These are phyloP conservation scores for Pestalotiopsis sp. DNA, from an alignment of 2,329 filamentous ascomycete genomes.

Conservation along the genomic window DNA sequence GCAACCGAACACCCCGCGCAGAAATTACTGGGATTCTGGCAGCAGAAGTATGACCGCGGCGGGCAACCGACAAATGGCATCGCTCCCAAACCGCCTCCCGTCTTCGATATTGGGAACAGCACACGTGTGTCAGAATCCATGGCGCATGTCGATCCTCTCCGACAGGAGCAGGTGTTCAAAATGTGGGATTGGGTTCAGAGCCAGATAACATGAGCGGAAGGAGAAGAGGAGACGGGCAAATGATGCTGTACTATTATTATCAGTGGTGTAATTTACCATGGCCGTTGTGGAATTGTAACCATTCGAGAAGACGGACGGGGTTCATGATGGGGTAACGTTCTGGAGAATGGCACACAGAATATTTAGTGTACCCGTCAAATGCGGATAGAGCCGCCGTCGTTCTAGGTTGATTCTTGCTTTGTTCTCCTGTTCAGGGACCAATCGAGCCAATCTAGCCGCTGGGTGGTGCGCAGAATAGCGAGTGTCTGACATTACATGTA, in stretches of 20 bases:
- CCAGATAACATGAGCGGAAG: neutral
- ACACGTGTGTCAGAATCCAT: neutral
- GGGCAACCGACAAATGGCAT: neutral
- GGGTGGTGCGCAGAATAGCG: neutral
- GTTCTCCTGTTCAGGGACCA: neutral
- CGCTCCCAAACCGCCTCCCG: neutral
- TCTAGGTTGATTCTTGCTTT: neutral
- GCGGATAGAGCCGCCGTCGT: neutral
- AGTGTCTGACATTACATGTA: neutral
- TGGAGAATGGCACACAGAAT: neutral
- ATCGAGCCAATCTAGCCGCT: neutral
- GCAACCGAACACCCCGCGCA: neutral
- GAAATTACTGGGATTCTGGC: slow-evolving; percentile 7
- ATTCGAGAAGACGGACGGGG: neutral
- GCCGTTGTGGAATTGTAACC: neutral
- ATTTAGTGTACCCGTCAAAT: neutral
- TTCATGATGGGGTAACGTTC: neutral
- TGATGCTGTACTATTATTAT: neutral
- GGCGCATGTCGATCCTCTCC: neutral
- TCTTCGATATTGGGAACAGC: neutral
- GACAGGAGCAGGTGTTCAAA: neutral
- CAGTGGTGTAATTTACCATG: neutral
- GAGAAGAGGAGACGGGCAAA: neutral
- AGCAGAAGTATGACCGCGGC: neutral
- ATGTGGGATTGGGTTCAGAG: slow-evolving; percentile 8